Conservation (phyloP, 1,284 basidiomycete genomes). For the Volvariella volvacea region DNA sequence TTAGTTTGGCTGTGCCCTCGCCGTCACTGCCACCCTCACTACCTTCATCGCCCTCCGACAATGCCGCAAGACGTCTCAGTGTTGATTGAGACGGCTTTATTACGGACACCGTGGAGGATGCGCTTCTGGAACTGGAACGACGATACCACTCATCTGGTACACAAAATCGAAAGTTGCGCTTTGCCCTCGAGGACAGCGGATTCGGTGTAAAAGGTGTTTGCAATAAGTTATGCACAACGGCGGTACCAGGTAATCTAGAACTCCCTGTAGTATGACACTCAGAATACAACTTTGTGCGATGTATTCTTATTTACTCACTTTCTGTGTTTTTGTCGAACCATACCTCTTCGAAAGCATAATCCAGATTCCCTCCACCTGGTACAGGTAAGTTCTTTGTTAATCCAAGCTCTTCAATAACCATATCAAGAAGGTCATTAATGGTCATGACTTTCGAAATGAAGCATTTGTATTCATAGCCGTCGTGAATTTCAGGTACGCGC, state of each 20-base stretch:
- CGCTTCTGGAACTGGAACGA: slow-evolving; percentile 49
- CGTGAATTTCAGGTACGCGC: slow-evolving; percentile 75
- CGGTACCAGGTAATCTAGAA: slow-evolving; percentile 31
- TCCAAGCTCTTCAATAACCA: slow-evolving; percentile 60
- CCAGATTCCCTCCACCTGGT: slow-evolving; percentile 53
- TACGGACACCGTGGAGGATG: slow-evolving; percentile 36
- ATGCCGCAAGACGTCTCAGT: slow-evolving; percentile 39
- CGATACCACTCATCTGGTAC: slow-evolving; percentile 79
- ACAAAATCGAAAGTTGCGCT: slow-evolving; percentile 48
- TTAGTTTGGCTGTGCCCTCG: slow-evolving; percentile 57
- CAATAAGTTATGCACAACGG: slow-evolving; percentile 31
- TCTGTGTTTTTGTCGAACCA: slow-evolving; percentile 41
- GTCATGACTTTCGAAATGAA: slow-evolving; percentile 54
- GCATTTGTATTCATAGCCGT: slow-evolving; percentile 58
- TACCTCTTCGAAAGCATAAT: slow-evolving; percentile 65
- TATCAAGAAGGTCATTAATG: slow-evolving; percentile 46
- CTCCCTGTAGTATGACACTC: slow-evolving; percentile 24
- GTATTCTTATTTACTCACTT: slow-evolving; percentile 43
- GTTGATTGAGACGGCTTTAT: slow-evolving; percentile 41
- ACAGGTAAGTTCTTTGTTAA: slow-evolving; percentile 54
- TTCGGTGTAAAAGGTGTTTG: slow-evolving; percentile 29
- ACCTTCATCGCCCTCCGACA: slow-evolving; percentile 46
- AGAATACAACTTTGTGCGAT: too few relatives aligned
- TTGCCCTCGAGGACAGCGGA: slow-evolving; percentile 31
- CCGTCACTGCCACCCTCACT: slow-evolving; percentile 40